Percentiles rank a stretch among this genome's conserved stretches.
Evolutionary conservation across 108 stramenopile species (phyloP).

Genomic region (Nitzschia inconspicua): DNA sequence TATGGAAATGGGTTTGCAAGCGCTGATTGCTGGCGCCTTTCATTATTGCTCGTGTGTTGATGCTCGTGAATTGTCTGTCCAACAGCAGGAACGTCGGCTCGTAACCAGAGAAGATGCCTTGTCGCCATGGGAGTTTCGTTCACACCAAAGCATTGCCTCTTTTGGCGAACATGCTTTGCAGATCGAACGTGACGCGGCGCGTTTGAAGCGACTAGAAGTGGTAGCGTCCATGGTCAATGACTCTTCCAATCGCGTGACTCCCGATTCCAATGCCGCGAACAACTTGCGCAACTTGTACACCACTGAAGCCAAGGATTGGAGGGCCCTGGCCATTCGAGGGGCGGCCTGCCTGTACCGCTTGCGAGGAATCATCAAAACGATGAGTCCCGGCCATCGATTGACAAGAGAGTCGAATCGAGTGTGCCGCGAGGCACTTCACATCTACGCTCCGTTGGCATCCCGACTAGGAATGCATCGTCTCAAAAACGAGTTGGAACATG

Average conservation of each 20-base stretch:
- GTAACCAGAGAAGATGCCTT: conserved; percentile 4
- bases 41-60: conserved; percentile 54
- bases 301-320: conserved; percentile 75
- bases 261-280: conserved; percentile 38
- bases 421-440: conserved; percentile 73
- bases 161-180: conserved; percentile 47
- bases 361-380: conserved; percentile 34
- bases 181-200: conserved; percentile 67
- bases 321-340: conserved; percentile 78
- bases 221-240: conserved; percentile 35
- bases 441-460: conserved; percentile 81
- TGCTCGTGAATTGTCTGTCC: conserved; percentile 27
- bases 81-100: neutral
- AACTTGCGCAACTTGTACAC: conserved; percentile 60
- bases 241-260: conserved; percentile 3
- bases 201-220: conserved; percentile 68
- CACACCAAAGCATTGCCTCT: conserved; percentile 24
- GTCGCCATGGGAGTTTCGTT: conserved; percentile 1
- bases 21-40: conserved; percentile 64
- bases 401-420: conserved; percentile 42
- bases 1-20: conserved; percentile 71
- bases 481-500: conserved; percentile 85
- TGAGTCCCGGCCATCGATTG: conserved; percentile 5
- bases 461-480: conserved; percentile 80
- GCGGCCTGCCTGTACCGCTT: conserved; percentile 76